Base-by-base conservation (phyloP, 2,329 filamentous ascomycete genomes). In the Parastagonospora avenae region DNA sequence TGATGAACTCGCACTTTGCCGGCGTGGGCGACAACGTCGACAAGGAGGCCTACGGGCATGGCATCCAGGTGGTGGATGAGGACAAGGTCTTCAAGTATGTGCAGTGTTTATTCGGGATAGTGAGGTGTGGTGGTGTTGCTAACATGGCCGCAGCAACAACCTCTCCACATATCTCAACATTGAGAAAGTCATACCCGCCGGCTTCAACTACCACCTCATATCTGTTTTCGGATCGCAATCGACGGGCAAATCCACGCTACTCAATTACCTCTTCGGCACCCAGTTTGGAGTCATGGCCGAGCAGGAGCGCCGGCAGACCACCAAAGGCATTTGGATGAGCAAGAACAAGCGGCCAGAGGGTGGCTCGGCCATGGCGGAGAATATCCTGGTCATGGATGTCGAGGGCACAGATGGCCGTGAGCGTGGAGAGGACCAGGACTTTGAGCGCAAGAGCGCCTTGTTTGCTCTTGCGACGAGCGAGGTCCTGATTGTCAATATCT, bases 251-350 rank as follows among this genome's bases (percentile, higher is more conserved):
- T 97, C 94, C 39, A 99, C 94, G 5, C 83, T 99, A 39, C 86
- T 99, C 59, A 99, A 99, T 79, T 83, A 93, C 76, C 86, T 99
- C 50, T 99, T 99, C 73, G 91, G 91, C 57, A 99, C 94, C 62
- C 84, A 92, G 50, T 99, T 99, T 79, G 93, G 91, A 63, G 93
- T 99, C 72, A 99, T 99, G 94, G 91, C 91, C 65, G 94, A 99
- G 81, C 83, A 86, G 56, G 92, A 97, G 75, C 86, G 94, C 59
- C 87, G 92, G 55, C 94, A 99, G 81, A 99, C 94, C 0, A 99
- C 94, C 38, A 99, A 97, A 80, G 94, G 94, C 71, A 99, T 99
- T 73, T 99, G 94, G 94, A 89, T 99, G 88, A 96, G 92, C 59
- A 96, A 96, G 80, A 97, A 97, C 77, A 96, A 96, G 80, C 79